Conservation (phyloP, 306 rosid genomes). For the Sechiopsis laciniata region DNA sequence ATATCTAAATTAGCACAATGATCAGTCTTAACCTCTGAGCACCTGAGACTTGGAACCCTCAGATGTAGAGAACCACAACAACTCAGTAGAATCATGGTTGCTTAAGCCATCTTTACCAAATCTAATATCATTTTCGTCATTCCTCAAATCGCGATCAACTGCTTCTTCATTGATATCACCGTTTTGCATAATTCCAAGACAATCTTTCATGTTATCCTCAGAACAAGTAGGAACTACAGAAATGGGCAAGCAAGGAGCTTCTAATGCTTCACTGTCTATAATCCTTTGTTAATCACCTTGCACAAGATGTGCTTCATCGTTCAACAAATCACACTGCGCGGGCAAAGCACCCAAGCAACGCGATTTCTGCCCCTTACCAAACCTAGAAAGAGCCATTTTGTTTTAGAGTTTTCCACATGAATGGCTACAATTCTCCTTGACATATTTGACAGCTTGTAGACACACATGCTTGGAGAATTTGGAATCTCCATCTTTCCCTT, state of each 20-base stretch:
- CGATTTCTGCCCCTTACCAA: conserved; percentile 26
- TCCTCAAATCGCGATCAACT: conserved; percentile 24
- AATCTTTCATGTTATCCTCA: conserved; percentile 19
- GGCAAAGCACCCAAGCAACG: conserved; percentile 21
- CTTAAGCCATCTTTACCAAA: conserved; percentile 24
- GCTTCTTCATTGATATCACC: conserved; percentile 25
- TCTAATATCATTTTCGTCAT: conserved; percentile 25
- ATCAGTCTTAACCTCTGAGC: conserved; percentile 37
- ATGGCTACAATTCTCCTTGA: conserved; percentile 26
- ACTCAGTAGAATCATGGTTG: conserved; percentile 25
- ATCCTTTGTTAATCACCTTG: conserved; percentile 2
- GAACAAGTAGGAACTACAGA: conserved; percentile 22
- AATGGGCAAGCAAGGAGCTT: conserved; percentile 25
- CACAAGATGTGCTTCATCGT: conserved; percentile 1
- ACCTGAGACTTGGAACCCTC: conserved; percentile 41
- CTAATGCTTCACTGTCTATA: conserved; percentile 26
- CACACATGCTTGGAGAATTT: conserved; percentile 32
- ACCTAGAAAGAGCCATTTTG: conserved; percentile 17
- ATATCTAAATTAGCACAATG: conserved; percentile 24
- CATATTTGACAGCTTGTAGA: conserved; percentile 29
- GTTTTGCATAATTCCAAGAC: conserved; percentile 24
- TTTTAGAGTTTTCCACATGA: conserved; percentile 14
- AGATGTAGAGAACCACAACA: conserved; percentile 30
- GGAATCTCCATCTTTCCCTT: conserved; percentile 26
- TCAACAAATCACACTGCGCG: conserved; percentile 18